A percentile compares a stretch with the other conserved stretches of the same genome.
Conservation (phyloP, 805 yeast genomes). For the Nadsonia fulvescens region DNA sequence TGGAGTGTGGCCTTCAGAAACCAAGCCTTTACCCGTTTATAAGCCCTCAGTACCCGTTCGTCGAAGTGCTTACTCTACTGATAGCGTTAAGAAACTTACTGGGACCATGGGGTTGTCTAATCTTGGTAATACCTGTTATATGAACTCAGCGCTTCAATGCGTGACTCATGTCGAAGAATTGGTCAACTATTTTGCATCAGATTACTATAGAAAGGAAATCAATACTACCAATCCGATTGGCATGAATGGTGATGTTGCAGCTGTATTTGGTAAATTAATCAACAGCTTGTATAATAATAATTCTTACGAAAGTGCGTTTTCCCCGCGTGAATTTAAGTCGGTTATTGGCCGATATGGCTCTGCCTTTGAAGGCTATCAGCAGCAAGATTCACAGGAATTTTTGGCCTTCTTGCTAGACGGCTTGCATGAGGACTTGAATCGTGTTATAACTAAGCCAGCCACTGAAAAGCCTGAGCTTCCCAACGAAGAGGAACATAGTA, state of each 20-base stretch:
- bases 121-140: constrained; percentile 81
- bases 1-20: too few species aligned
- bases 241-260: constrained; percentile 64
- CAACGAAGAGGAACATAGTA: constrained; percentile 26
- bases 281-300: constrained; percentile 32
- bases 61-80: too few species aligned
- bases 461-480: constrained; percentile 69
- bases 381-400: constrained; percentile 90
- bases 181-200: constrained; percentile 51
- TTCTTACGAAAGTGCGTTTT: constrained; percentile 14
- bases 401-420: constrained; percentile 77
- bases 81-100: constrained; percentile 1
- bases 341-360: constrained; percentile 65
- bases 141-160: constrained; percentile 91
- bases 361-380: constrained; percentile 64
- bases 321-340: constrained; percentile 65
- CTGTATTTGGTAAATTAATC: constrained; percentile 52
- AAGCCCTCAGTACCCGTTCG: too few species aligned
- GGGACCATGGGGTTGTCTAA: constrained; percentile 52
- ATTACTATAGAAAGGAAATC: constrained; percentile 43
- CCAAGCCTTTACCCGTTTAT: too few species aligned
- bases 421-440: constrained; percentile 78
- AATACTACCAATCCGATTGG: constrained; percentile 74
- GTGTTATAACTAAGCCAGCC: constrained; percentile 67
- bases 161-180: constrained; percentile 66